These are phyloP conservation scores for Loxodes magnus DNA, from an alignment of 73 alveolate genomes.

Conservation along the genomic window DNA sequence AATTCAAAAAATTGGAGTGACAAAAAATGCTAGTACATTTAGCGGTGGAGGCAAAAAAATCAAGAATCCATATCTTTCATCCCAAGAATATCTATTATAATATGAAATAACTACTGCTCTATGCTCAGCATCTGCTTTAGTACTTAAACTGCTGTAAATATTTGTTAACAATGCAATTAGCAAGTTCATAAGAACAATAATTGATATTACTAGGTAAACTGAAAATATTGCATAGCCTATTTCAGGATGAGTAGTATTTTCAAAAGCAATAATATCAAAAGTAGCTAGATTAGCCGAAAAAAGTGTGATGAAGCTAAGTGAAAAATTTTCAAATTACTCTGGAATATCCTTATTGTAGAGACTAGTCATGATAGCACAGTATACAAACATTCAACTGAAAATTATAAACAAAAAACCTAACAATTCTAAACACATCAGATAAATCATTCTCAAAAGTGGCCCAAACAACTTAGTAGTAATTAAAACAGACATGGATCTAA, in stretches of 20 bases:
- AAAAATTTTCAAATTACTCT: slow-evolving; percentile 40
- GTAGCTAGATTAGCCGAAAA: slow-evolving; percentile 46
- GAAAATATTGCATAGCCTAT: slow-evolving; percentile 34
- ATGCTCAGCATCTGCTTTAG: slow-evolving; percentile 43
- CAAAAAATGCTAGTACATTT: slow-evolving; percentile 11
- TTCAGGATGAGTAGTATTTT: slow-evolving; percentile 26
- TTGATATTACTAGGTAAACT: slow-evolving; percentile 43
- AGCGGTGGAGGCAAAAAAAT: slow-evolving; percentile 50
- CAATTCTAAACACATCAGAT: slow-evolving; percentile 37
- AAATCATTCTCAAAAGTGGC: slow-evolving; percentile 41
- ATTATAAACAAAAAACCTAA: slow-evolving; percentile 38
- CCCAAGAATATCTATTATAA: slow-evolving; percentile 55
- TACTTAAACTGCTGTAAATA: slow-evolving; percentile 37
- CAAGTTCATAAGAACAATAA: slow-evolving; percentile 46
- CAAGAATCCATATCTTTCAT: slow-evolving; percentile 41
- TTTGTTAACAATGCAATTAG: slow-evolving; percentile 43
- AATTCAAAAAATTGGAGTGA: background rate
- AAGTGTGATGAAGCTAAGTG: slow-evolving; percentile 40
- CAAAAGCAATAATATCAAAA: slow-evolving; percentile 37
- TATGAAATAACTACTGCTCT: slow-evolving; percentile 35
- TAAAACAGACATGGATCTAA: background rate
- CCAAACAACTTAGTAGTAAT: slow-evolving; percentile 17
- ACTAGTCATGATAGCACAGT: slow-evolving; percentile 38
- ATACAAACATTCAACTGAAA: slow-evolving; percentile 43
- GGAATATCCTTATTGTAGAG: slow-evolving; percentile 24